A percentile compares a stretch with the other conserved stretches of the same genome.
Evolutionary conservation across 768 basidiomycete genomes (phyloP).

Genomic region (Pleurotus djamor): DNA sequence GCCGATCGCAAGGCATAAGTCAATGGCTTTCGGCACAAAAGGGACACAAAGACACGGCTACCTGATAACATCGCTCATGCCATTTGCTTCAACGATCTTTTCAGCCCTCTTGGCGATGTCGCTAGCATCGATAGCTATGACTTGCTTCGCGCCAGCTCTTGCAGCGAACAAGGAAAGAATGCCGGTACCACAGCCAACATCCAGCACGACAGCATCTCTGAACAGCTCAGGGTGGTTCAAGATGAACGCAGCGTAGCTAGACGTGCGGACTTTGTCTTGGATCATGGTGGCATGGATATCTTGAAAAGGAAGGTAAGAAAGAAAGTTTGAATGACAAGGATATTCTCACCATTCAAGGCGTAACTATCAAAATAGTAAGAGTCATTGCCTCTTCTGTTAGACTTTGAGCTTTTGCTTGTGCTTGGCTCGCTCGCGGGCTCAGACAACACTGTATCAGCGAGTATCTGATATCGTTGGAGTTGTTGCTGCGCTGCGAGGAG

Average conservation of each 20-base stretch:
- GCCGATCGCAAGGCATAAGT: neutral
- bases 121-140: constrained; percentile 91
- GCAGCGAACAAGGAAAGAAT: constrained; percentile 92
- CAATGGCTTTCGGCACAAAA: neutral
- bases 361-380: constrained; percentile 94
- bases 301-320: constrained; percentile 20
- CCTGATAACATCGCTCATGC: constrained; percentile 69
- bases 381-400: constrained; percentile 73
- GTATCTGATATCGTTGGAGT: constrained; percentile 56
- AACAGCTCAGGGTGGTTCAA: constrained; percentile 79
- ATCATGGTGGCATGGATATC: constrained; percentile 98
- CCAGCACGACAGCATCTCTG: constrained; percentile 83
- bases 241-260: constrained; percentile 92
- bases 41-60: neutral
- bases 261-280: constrained; percentile 90
- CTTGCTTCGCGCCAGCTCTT: constrained; percentile 82
- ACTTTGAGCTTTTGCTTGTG: constrained; percentile 13
- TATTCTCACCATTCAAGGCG: constrained; percentile 72
- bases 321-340: constrained; percentile 1
- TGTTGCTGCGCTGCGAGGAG: constrained; percentile 58
- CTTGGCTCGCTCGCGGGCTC: constrained; percentile 38
- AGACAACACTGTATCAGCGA: constrained; percentile 45
- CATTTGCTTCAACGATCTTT: constrained; percentile 77
- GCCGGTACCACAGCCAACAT: constrained; percentile 96
- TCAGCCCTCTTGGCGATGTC: constrained; percentile 75